phyloP scores from a whole-genome alignment of 805 yeast genomes.

The Wickerhamiella azymoides region DNA sequence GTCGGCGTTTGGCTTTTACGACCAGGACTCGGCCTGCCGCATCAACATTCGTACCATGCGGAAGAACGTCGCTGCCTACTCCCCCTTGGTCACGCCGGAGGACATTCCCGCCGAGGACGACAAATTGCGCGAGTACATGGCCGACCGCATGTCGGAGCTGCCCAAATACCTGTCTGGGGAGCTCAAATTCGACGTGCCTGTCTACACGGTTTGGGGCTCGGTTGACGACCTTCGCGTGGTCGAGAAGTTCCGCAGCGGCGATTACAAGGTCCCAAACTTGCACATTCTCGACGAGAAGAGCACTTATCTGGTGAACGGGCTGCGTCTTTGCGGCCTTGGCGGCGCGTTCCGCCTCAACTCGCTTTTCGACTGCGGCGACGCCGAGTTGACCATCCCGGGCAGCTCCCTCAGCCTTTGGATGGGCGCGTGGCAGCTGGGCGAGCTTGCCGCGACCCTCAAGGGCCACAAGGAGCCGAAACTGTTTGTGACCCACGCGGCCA shows the following conservation, averaged over 20 bases:
- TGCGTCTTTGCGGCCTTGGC: constrained; percentile 56
- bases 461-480: constrained; percentile 32
- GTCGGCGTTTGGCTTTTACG: constrained; percentile 72
- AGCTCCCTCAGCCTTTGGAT: constrained; percentile 64
- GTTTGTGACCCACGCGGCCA: constrained; percentile 56
- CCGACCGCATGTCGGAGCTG: constrained; percentile 37
- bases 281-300: constrained; percentile 46
- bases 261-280: constrained; percentile 42
- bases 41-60: constrained; percentile 37
- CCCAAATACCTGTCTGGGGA: constrained; percentile 35
- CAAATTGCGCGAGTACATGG: constrained; percentile 27
- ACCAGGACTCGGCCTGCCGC: constrained; percentile 37
- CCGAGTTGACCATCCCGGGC: constrained; percentile 36
- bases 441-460: constrained; percentile 38
- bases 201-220: constrained; percentile 66
- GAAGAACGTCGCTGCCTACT: constrained; percentile 56
- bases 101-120: constrained; percentile 39
- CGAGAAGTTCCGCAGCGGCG: constrained; percentile 44
- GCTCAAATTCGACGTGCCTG: constrained; percentile 38
- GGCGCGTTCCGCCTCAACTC: constrained; percentile 56
- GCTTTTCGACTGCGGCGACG: constrained; percentile 52
- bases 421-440: constrained; percentile 57
- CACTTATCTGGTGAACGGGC: constrained; percentile 32
- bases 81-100: constrained; percentile 40
- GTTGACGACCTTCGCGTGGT: constrained; percentile 59